These are phyloP conservation scores for Jacaranda copaia DNA, from an alignment of 257 asterid species.

Conservation along the genomic window DNA sequence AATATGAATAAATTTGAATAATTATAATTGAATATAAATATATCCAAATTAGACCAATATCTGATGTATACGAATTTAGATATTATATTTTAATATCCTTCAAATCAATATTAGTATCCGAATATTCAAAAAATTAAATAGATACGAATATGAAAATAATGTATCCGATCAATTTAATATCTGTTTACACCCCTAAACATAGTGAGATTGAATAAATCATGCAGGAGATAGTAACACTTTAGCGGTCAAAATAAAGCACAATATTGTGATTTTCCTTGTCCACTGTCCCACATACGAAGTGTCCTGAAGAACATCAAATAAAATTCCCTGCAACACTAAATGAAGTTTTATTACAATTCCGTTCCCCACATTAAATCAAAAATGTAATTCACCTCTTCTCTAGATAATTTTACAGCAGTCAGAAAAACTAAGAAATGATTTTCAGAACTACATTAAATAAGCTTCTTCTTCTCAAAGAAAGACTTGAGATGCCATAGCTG, in stretches of 20 bases:
- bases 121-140: no score
- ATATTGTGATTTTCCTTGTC: neutral
- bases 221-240: no score
- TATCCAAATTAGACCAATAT: no score
- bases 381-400: slow-evolving; percentile 40
- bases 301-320: neutral
- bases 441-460: slow-evolving; percentile 50
- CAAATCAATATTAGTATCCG: no score
- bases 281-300: neutral
- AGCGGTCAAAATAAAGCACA: neutral
- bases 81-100: no score
- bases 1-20: no score
- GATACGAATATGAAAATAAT: no score
- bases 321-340: slow-evolving; percentile 6
- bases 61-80: no score
- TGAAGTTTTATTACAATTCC: slow-evolving; percentile 38
- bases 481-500: slow-evolving; percentile 92
- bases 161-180: no score
- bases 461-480: slow-evolving; percentile 98
- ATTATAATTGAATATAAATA: no score
- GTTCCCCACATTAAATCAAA: slow-evolving; percentile 19
- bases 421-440: slow-evolving; percentile 30
- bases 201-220: no score
- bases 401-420: slow-evolving; percentile 44
- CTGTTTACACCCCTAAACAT: no score